Evolutionary conservation across 2,329 filamentous ascomycete species (phyloP).

Genomic region (Beauveria varroae): DNA sequence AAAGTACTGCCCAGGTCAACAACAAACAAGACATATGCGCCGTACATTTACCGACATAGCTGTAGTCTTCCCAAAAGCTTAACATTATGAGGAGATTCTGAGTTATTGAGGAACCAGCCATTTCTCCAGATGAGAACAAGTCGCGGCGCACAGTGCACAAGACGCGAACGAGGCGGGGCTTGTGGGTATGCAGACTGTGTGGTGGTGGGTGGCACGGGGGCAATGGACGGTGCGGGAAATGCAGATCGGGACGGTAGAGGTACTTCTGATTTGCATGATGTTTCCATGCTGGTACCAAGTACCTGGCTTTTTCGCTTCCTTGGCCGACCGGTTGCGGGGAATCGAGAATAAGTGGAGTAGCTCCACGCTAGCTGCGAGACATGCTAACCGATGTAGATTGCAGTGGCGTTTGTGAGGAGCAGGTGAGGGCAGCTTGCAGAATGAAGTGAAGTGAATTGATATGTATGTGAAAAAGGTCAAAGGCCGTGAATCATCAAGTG

Average conservation of each 20-base stretch:
- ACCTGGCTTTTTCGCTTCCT: not conserved
- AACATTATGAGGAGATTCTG: not conserved
- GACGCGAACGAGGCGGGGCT: not conserved
- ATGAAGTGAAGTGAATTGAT: not conserved
- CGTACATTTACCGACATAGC: conserved; percentile 2
- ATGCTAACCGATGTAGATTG: not conserved
- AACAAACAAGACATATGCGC: not conserved
- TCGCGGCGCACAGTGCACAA: conserved; percentile 1
- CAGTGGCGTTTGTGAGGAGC: not conserved
- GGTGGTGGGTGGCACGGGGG: not conserved
- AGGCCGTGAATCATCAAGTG: too few species aligned
- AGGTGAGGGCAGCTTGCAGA: not conserved
- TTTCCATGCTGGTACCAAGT: not conserved
- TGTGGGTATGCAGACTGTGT: not conserved
- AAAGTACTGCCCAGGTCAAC: not conserved
- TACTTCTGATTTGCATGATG: not conserved
- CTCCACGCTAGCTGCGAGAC: conserved; percentile 6
- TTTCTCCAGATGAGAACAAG: not conserved
- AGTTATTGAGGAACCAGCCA: conserved; percentile 3
- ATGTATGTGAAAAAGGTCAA: too few species aligned
- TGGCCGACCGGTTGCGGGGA: conserved; percentile 3
- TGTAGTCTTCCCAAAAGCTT: not conserved
- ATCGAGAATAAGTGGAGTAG: not conserved
- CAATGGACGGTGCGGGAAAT: conserved; percentile 5
- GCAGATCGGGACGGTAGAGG: conserved; percentile 7